Evolutionary conservation across 441 rosid genomes (phyloP).

Genomic region (Codiaeum variegatum): DNA sequence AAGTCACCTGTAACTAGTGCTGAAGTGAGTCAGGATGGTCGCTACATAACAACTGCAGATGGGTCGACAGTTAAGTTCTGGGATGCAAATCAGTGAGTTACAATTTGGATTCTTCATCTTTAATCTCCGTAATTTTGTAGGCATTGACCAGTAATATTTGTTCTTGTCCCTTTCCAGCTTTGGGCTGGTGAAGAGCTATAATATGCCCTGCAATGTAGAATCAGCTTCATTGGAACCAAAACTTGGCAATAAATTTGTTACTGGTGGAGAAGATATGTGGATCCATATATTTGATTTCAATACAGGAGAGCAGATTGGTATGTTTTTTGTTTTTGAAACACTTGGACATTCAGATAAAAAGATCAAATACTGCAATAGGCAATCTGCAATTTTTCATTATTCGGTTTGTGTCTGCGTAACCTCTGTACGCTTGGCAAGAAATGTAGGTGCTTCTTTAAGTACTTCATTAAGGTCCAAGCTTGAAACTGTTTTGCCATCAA

Average conservation of each 20-base stretch:
- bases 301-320: constrained; percentile 89
- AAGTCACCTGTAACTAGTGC: constrained; percentile 84
- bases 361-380: not conserved
- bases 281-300: constrained; percentile 72
- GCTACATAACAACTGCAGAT: constrained; percentile 83
- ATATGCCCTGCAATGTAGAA: constrained; percentile 71
- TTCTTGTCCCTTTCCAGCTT: constrained; percentile 35
- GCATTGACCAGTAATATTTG: not conserved
- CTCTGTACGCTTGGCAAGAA: not conserved
- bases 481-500: not conserved
- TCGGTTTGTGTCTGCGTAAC: not conserved
- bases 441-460: not conserved
- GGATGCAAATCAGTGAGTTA: constrained; percentile 91
- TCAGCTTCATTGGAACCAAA: constrained; percentile 95
- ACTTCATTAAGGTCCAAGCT: not conserved
- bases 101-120: not conserved
- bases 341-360: not conserved
- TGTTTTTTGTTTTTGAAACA: constrained; percentile 18
- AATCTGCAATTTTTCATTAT: not conserved
- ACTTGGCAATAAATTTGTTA: constrained; percentile 72
- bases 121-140: not conserved
- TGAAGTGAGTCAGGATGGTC: constrained; percentile 91
- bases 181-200: constrained; percentile 67
- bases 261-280: constrained; percentile 86
- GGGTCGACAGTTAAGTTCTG: constrained; percentile 89